Evolutionary conservation across 1,284 basidiomycete species (phyloP), one percentile per base, ranked within the genome.

Genomic region (Ustilago tritici): DNA sequence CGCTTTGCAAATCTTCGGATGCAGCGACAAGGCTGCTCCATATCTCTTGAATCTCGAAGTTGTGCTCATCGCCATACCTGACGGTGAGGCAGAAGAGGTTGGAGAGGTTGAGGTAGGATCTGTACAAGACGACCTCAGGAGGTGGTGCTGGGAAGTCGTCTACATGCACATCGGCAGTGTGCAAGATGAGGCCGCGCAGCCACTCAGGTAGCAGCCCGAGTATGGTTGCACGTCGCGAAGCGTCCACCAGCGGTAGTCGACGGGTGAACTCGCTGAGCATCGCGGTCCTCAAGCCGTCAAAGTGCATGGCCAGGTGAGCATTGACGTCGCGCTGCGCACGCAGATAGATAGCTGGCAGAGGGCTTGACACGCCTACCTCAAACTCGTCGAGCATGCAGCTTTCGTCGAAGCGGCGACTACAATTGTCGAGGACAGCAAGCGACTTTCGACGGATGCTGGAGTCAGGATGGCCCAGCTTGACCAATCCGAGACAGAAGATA

Each of bases 21-120:
- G 66, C 72, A n/a, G 68, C 72, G 90, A 93, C 92, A 4, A 95
- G 87, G 64, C 91, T 90, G 19, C 89, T 89, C 92, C 95, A 95
- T 19, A 96, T 89, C 1, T 91, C 90, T n/a, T 92, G 89, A 40
- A 97, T 89, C 82, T 95, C 94, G 78, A 94, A 93, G 1, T 93
- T 90, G 80, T 95, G 91, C 41, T 89, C 91, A 73, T 92, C 90
- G 9, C 90, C 90, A 83, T 92, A 95, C 61, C 92, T 90, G 56
- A 93, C 87, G n/a, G 93, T 95, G 63, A 98, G 89, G 52, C 92
- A 91, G 79, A 95, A 91, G 38, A 97, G 88, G 84, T 95, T 92
- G 76, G 92, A 93, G n/a, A 96, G 89, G 19, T 92, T 76, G 28
- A 80, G 38, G 34, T 64, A 74, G 87, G 23, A 76, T 56, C 28